Base-by-base conservation (phyloP, 2,329 filamentous ascomycete genomes). In the Fusarium heterosporum region DNA sequence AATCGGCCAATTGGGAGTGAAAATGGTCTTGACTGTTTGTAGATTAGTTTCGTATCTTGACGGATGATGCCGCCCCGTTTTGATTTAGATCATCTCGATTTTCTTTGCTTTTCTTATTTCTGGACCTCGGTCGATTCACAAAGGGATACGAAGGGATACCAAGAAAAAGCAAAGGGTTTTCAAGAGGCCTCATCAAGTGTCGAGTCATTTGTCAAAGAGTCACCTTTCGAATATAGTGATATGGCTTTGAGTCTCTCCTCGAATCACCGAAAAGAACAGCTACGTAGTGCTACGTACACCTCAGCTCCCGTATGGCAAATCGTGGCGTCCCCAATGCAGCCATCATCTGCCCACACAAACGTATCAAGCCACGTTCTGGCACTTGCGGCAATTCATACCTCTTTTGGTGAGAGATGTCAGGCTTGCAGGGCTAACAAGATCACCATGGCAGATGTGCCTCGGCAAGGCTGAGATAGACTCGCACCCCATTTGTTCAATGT, bases 361-460 rank as follows among this genome's bases (percentile, higher is more conserved):
- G 28, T 32, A 51, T 14, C 2, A 30, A 58, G 45, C 59, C 59
- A 58, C 56, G 40, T 19, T 55, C 22, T 16, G 11, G 32, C 25
- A 17, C 7, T 9, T 28, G 14, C 41, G 25, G 29, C 16, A 19
- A 22, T n/a, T 22, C 39, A 34, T 38, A 19, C 50, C 50, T 29
- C n/a, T 8, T 16, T 40, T 49, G 17, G 26, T 14, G 14, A 26
- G 25, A 26, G 34, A 30, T 36, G 36, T 40, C 16, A 14, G 16
- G 17, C 17, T 22, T 22, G 38, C 8, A 28, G 28, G 30, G 26
- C 8, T 25, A 13, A 9, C 10, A 1, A 47, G 58, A 36, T 6
- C 25, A 14, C 7, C 7, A 45, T 14, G 8, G 16, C 16, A 47
- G 26, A 38, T 30, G 13, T 41, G 28, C 28, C 41, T 16, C n/a